Base-by-base conservation (phyloP, 306 rosid genomes). In the Quercus mongolica region DNA sequence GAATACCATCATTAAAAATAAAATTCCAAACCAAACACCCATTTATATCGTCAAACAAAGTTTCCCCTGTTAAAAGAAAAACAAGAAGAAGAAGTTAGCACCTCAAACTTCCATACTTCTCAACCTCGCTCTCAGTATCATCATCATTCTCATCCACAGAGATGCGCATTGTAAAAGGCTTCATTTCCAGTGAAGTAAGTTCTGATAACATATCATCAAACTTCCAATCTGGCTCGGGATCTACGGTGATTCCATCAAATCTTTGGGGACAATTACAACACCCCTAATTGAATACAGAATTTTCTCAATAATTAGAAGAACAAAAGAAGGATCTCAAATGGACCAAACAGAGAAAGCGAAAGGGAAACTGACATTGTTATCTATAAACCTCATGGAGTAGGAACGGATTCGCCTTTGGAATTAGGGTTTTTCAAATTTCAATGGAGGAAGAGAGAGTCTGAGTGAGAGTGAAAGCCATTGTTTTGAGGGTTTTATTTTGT, bases 221-320 rank as follows among this genome's bases (percentile, higher is more conserved):
- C 57, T 55, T 88, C 97, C 93, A 93, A 91, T 93, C 93, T 25
- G 97, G 94, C 20, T 84, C 88, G 3, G 97, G 98, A 25, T 93
- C 93, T 35, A 44, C 80, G 7, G 78, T 54, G 20, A 91, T 38
- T 74, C 88, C 91, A 69, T 81, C 84, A 3, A 77, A 79, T 18
- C 81, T 80, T 52, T 67, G 82, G 33, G 90, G 85, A 79, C 73
- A 76, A 81, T 78, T 46, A 91, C n/a, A 62, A 82, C 85, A 58
- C 89, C 94, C 94, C 96, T 92, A 52, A 44, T 44, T 44, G 51
- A 7, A 44, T 44, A 44, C 2, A 44, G 9, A 44, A 44, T 1
- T 55, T 46, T 80, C 59, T 46, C 25, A 76, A 69, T 35, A 2
- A 63, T 63, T 63, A 15, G 6, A 28, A 63, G 69, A 63, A 30